phyloP scores from a whole-genome alignment of 192 early-diverging fungal genomes.

The Glomus cerebriforme region DNA sequence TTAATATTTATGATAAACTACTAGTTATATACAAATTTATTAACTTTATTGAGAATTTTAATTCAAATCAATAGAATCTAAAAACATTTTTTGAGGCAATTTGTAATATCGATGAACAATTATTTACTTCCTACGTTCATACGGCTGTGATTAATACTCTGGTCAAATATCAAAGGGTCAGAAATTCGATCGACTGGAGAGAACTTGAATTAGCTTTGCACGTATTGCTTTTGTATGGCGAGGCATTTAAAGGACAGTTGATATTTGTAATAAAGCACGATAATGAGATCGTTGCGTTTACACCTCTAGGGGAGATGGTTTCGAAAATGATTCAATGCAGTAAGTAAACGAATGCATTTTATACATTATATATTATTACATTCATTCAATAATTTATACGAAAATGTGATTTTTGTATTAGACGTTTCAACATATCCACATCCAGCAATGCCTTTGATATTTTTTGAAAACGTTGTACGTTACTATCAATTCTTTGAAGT shows the following conservation, averaged over 20 bases:
- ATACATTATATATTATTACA: background rate
- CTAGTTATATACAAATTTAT: background rate
- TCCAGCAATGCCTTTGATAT: slow-evolving; percentile 67
- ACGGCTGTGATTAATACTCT: slow-evolving; percentile 64
- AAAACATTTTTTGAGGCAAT: slow-evolving; percentile 77
- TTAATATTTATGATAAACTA: slow-evolving; percentile 28
- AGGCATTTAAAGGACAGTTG: slow-evolving; percentile 61
- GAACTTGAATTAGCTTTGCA: slow-evolving; percentile 78
- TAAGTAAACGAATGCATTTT: slow-evolving; percentile 38
- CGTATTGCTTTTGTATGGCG: slow-evolving; percentile 71
- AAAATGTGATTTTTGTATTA: slow-evolving; percentile 37
- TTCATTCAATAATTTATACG: background rate
- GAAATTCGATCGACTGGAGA: slow-evolving; percentile 65
- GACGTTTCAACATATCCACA: slow-evolving; percentile 76
- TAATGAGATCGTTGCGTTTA: slow-evolving; percentile 35
- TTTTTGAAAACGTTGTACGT: slow-evolving; percentile 73
- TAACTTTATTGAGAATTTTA: background rate
- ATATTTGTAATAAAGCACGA: slow-evolving; percentile 43
- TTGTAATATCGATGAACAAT: slow-evolving; percentile 62
- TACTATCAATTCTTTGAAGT: slow-evolving; percentile 74
- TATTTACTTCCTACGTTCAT: slow-evolving; percentile 62
- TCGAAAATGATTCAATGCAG: slow-evolving; percentile 63
- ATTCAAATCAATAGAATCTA: slow-evolving; percentile 50
- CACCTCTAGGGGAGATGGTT: slow-evolving; percentile 63
- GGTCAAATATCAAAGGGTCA: slow-evolving; percentile 52